Base-by-base conservation (phyloP, 2,329 filamentous ascomycete genomes). In the Fusarium heterosporum region DNA sequence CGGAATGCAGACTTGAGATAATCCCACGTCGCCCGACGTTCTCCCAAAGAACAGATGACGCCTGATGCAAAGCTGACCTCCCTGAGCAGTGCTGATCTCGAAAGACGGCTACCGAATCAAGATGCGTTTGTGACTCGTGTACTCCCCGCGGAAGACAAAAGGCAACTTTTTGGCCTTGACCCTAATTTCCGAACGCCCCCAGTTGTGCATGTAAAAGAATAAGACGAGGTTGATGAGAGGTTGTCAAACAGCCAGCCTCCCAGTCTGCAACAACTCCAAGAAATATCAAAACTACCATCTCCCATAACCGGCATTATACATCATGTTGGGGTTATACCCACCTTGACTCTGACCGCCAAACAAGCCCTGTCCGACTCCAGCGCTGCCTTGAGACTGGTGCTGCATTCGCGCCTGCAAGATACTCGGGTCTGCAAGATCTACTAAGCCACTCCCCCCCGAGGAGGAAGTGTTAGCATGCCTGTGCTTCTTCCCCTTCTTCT, bases 381-480 rank as follows among this genome's bases (percentile, higher is more conserved):
- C 89, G 86, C 89, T 91, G 83, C 89, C 91, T 83, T 91, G 90
- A 75, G 89, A 86, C 84, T 91, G 89, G 84, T 96, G 92, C 83
- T 96, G 94, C 87, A 97, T 91, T 87, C 94, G 93, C 82, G 93
- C 93, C 86, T 97, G 94, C 87, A 98, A 90, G 88, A 97, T 97
- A 88, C 93, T 97, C 87, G 95, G 95, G 93, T 98, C 94, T 87
- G 92, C 93, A 94, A 97, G 93, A 96, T 98, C 94, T 86, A 96
- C 94, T 95, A 97, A 89, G 86, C 93, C 94, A 92, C 93, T 93
- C 89, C 93, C 94, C 86, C 92, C 92, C 89, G 93, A 97, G 90
- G 95, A 98, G 92, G 94, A 97, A 95, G 95, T 97, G 93, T 97
- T 97, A 96, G 93, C 95, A 90, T 97, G 94, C 90, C 94, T 96